A percentile compares a stretch with the other conserved stretches of the same genome.
Conservation (phyloP, 768 basidiomycete genomes). For the Myochromella boudieri region DNA sequence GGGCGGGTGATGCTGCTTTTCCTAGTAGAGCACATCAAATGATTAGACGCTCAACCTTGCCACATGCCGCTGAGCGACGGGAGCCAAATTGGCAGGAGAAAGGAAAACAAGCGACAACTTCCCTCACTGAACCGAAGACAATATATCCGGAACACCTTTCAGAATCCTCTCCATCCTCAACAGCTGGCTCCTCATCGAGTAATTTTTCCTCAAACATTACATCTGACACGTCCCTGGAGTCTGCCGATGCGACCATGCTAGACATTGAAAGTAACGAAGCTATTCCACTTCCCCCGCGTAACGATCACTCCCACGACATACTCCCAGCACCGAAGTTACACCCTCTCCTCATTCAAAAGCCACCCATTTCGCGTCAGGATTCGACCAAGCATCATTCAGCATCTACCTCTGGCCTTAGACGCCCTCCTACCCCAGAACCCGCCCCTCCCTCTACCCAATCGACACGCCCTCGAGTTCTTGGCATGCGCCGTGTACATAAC, state of each 20-base stretch:
- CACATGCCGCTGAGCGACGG: neutral
- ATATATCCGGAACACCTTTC: neutral
- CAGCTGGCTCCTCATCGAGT: too few relatives aligned
- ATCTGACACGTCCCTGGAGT: too few relatives aligned
- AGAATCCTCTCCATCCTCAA: too few relatives aligned
- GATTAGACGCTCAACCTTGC: slow-evolving; percentile 1
- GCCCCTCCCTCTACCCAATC: slow-evolving; percentile 18
- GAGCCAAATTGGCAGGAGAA: slow-evolving; percentile 7
- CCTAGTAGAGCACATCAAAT: neutral
- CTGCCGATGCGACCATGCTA: slow-evolving; percentile 8
- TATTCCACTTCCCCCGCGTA: too few relatives aligned
- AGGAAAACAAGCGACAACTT: slow-evolving; percentile 8
- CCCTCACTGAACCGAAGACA: neutral
- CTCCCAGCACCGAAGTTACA: slow-evolving; percentile 12
- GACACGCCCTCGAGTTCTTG: slow-evolving; percentile 31
- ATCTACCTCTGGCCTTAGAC: slow-evolving; percentile 1
- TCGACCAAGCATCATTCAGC: slow-evolving; percentile 3
- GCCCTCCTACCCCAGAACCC: slow-evolving; percentile 2
- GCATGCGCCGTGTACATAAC: slow-evolving; percentile 38
- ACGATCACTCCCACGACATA: slow-evolving; percentile 5
- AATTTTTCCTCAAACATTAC: too few relatives aligned
- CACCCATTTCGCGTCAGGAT: slow-evolving; percentile 10
- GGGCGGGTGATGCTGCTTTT: slow-evolving; percentile 4
- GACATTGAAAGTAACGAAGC: slow-evolving; percentile 6
- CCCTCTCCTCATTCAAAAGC: slow-evolving; percentile 16